Evolutionary conservation across 2,329 filamentous ascomycete species (phyloP), one percentile per base, ranked within the genome.

Genomic region (Thelonectria blattea): DNA sequence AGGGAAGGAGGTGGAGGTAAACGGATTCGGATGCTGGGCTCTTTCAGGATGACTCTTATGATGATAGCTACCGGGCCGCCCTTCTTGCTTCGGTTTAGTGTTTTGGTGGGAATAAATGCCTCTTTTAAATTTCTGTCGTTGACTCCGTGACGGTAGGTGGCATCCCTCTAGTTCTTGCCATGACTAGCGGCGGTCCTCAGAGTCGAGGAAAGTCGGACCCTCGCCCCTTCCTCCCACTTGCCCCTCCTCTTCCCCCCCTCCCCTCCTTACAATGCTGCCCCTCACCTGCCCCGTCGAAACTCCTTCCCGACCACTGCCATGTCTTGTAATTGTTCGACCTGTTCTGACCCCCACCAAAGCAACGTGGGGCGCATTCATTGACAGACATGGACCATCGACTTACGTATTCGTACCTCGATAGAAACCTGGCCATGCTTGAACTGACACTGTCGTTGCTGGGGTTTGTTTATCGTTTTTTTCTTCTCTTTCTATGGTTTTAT

Each of bases 331-430:
- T 22, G 18, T 30, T 42, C 18, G 18, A 18, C 20, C 7, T 22
- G 42, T 18, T 18, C 20, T 22, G 52, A 54, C 52, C 52, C 52
- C 52, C 52, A 56, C 52, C 20, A 56, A 34, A 34, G 22, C 45
- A 48, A 48, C 45, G 52, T 42, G 52, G 52, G 52, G 45, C 52
- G 27, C 27, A 34, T 27, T 27, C 18, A 30, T 46, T 51, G 18
- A 46, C 42, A 46, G 20, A 51, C 49, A 30, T 37, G 24, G 12
- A 8, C 6, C 41, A 43, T 20, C n/a, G 9, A 43, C 15, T 43
- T 43, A 43, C 41, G 41, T 43, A 43, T 43, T 17, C n/a, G 18
- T 17, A 20, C 41, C 41, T 30, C 27, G 27, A 30, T 7, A 30
- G n/a, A 10, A 30, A 30, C 27, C 27, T 30, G 27, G 27, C 27